These are phyloP conservation scores for Prunus dulcis DNA, from an alignment of 306 rosid genomes.

Conservation along the genomic window DNA sequence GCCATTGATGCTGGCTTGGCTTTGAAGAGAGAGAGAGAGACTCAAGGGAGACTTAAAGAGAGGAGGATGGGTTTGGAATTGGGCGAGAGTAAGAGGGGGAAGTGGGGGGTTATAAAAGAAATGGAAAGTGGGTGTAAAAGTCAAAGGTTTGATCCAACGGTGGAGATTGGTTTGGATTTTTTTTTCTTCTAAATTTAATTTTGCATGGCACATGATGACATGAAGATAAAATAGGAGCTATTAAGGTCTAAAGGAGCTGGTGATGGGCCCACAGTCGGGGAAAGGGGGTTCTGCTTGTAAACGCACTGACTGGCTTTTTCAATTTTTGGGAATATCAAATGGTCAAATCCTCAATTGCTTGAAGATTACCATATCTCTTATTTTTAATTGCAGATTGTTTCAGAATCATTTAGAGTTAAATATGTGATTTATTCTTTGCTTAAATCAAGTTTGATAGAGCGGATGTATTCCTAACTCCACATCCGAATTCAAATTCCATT, in stretches of 20 bases:
- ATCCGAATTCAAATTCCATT: fast-evolving
- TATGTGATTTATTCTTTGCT: too few relatives aligned
- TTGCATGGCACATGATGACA: conserved; percentile 12
- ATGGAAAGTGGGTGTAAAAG: conserved; percentile 28
- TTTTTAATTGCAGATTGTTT: too few relatives aligned
- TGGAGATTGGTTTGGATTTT: conserved; percentile 41
- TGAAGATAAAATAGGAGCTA: conserved; percentile 1
- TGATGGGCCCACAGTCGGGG: neutral
- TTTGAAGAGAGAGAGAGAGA: neutral
- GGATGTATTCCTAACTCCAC: fast-evolving
- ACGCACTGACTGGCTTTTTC: neutral
- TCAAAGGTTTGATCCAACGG: conserved; percentile 48
- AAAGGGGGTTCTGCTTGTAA: conserved; percentile 5
- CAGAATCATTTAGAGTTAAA: too few relatives aligned
- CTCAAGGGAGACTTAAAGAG: neutral
- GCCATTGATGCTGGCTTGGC: conserved; percentile 38
- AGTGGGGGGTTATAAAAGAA: conserved; percentile 34
- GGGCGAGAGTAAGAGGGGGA: neutral
- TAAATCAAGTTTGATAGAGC: too few relatives aligned
- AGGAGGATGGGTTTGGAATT: neutral
- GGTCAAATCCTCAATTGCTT: neutral
- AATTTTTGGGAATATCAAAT: neutral
- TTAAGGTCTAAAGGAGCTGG: neutral
- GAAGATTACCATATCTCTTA: neutral
- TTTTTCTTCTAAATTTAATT: neutral